Evolutionary conservation across 2,329 filamentous ascomycete genomes (phyloP).

Genomic region (Pseudovirgaria hyperparasitica): DNA sequence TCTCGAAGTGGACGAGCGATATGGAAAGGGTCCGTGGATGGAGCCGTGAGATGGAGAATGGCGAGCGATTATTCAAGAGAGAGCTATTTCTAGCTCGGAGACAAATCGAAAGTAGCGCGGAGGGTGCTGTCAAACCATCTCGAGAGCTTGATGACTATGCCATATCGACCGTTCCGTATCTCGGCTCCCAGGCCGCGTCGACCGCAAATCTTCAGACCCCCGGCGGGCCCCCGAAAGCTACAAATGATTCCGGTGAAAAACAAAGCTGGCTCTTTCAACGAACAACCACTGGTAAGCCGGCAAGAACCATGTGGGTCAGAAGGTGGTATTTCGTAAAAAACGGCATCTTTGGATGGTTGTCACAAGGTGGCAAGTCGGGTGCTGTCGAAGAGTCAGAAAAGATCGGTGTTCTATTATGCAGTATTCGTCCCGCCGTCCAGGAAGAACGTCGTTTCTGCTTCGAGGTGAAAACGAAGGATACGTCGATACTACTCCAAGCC

Average conservation of each 20-base stretch:
- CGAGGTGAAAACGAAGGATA: conserved; percentile 95
- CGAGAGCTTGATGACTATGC: conserved; percentile 90
- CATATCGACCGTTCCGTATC: conserved; percentile 75
- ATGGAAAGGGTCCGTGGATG: conserved; percentile 88
- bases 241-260: conserved; percentile 51
- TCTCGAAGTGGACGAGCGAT: conserved; percentile 59
- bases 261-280: conserved; percentile 90
- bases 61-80: conserved; percentile 69
- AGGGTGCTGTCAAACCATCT: conserved; percentile 62
- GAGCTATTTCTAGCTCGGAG: conserved; percentile 69
- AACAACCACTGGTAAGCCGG: conserved; percentile 73
- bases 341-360: conserved; percentile 89
- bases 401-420: conserved; percentile 88
- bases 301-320: conserved; percentile 76
- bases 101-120: conserved; percentile 68
- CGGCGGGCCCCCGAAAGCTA: conserved; percentile 38
- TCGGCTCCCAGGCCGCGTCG: conserved; percentile 57
- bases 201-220: conserved; percentile 33
- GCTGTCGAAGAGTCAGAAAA: conserved; percentile 93
- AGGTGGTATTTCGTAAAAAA: conserved; percentile 95
- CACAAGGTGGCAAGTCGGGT: conserved; percentile 63
- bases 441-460: conserved; percentile 96
- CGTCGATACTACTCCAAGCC: conserved; percentile 76
- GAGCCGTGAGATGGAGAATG: conserved; percentile 85
- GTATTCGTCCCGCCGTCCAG: conserved; percentile 75